Evolutionary conservation across 2,329 filamentous ascomycete genomes (phyloP), one percentile per base, ranked within the genome.

Genomic region (Scytalidium sp.): DNA sequence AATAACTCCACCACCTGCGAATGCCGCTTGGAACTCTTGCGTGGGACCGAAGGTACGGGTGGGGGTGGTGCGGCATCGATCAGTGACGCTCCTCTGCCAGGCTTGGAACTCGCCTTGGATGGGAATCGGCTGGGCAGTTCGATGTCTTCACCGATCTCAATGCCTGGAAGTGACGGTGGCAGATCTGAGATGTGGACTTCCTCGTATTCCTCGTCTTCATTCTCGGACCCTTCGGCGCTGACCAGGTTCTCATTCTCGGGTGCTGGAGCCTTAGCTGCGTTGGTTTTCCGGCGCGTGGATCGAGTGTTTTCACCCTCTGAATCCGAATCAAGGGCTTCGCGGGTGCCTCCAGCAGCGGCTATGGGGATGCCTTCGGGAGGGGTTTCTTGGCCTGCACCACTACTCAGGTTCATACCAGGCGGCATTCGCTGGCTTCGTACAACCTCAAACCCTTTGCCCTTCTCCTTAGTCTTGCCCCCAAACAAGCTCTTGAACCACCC

Each of bases 381-480:
- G 1, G 83, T 80, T 46, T 88, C 87, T 50, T 86, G 76, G 39
- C 80, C 83, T 50, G 83, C 78, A 23, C 80, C 76, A 9, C 77
- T 62, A 49, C 62, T 41, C 63, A 73, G 71, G 55, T 78, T 79
- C 75, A 90, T 87, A 50, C 85, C 84, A 6, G 88, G 86, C 2
- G 91, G 91, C 74, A 94, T 91, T 49, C 92, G 82, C 7, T 90
- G 83, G 65, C 92, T 97, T 61, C 94, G 78, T 15, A 99, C 93
- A 4, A 99, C 94, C 67, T 97, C 94, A 59, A 99, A 99, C 0
- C 94, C 94, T 69, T 97, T 97, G 57, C 87, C 86, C 69, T 95
- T 96, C 57, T 97, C 93, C 64, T 96, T 97, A 6, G 85, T 90
- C 71, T 95, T 96, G 15, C 87, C 88, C 11, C 85, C 85, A 51